Evolutionary conservation across 352 stramenopile species (phyloP).

Genomic region (Phytophthora fragariaefolia): DNA sequence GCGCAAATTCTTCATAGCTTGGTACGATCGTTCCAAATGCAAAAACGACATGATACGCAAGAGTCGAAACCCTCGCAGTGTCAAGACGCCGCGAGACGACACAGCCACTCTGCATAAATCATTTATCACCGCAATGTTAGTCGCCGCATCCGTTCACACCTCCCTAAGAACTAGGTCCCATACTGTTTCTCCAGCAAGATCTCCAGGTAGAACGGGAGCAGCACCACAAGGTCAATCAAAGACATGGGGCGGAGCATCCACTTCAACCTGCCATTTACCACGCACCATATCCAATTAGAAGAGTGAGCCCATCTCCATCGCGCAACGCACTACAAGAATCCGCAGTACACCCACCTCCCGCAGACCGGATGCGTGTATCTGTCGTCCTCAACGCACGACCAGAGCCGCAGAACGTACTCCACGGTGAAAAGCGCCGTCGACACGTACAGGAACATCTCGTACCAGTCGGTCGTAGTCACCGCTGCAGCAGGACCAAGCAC

Average conservation of each 20-base stretch:
- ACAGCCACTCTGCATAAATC: conserved; percentile 37
- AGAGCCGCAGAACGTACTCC: conserved; percentile 77
- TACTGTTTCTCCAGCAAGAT: conserved; percentile 74
- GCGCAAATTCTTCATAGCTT: conserved; percentile 78
- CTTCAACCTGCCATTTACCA: conserved; percentile 48
- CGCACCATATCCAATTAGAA: not conserved
- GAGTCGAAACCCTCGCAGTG: conserved; percentile 71
- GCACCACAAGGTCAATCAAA: conserved; percentile 75
- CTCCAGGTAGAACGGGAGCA: conserved; percentile 85
- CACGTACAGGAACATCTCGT: conserved; percentile 77
- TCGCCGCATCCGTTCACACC: not conserved
- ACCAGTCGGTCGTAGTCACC: conserved; percentile 64
- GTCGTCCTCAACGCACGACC: conserved; percentile 85
- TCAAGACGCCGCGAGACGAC: conserved; percentile 64
- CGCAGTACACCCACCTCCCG: conserved; percentile 45
- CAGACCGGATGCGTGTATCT: conserved; percentile 59
- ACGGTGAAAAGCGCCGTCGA: conserved; percentile 79
- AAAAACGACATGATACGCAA: conserved; percentile 85
- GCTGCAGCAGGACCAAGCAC: conserved; percentile 8
- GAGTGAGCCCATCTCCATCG: not conserved
- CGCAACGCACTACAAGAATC: not conserved
- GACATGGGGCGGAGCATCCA: conserved; percentile 87
- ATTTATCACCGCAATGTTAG: conserved; percentile 3
- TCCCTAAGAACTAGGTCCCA: conserved; percentile 21
- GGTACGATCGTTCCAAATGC: conserved; percentile 79